Percentiles rank a stretch among this genome's conserved stretches.
phyloP scores from a whole-genome alignment of 805 yeast genomes.

The Cyberlindnera amylophila region DNA sequence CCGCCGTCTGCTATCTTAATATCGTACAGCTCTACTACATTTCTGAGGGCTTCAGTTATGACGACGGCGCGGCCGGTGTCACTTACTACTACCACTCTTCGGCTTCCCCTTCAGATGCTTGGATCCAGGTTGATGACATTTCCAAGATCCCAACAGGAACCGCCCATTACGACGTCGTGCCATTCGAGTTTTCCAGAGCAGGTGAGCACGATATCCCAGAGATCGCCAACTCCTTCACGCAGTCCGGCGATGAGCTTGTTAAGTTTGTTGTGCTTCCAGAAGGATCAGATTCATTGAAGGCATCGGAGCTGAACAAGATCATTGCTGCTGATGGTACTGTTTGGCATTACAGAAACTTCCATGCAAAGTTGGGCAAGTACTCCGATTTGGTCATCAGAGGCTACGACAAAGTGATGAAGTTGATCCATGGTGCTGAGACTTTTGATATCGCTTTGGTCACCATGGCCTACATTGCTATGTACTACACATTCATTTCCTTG shows the following conservation, averaged over 20 bases:
- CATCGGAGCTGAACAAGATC: slow-evolving; percentile 14
- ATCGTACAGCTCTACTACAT: slow-evolving; percentile 60
- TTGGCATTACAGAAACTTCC: slow-evolving; percentile 58
- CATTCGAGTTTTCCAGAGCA: slow-evolving; percentile 52
- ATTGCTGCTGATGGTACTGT: slow-evolving; percentile 40
- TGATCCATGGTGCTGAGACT: slow-evolving; percentile 71
- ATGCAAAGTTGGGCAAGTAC: slow-evolving; percentile 52
- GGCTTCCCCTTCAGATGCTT: slow-evolving; percentile 31
- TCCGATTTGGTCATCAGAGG: slow-evolving; percentile 46
- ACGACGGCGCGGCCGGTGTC: slow-evolving; percentile 29
- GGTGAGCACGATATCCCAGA: slow-evolving; percentile 40
- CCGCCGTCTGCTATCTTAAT: slow-evolving; percentile 76
- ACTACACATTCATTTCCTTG: slow-evolving; percentile 72
- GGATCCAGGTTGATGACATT: slow-evolving; percentile 47
- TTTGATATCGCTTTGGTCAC: slow-evolving; percentile 80
- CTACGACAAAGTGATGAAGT: slow-evolving; percentile 37
- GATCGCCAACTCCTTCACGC: slow-evolving; percentile 36
- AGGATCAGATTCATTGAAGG: slow-evolving; percentile 9
- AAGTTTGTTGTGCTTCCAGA: slow-evolving; percentile 35
- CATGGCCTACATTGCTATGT: slow-evolving; percentile 82
- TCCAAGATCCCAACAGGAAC: slow-evolving; percentile 35
- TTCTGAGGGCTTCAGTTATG: slow-evolving; percentile 28
- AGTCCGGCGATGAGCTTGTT: slow-evolving; percentile 40
- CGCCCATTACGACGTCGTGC: slow-evolving; percentile 46
- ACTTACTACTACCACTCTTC: slow-evolving; percentile 36